phyloP scores from a whole-genome alignment of 1,284 basidiomycete species.

The Sporisorium sorghi region DNA sequence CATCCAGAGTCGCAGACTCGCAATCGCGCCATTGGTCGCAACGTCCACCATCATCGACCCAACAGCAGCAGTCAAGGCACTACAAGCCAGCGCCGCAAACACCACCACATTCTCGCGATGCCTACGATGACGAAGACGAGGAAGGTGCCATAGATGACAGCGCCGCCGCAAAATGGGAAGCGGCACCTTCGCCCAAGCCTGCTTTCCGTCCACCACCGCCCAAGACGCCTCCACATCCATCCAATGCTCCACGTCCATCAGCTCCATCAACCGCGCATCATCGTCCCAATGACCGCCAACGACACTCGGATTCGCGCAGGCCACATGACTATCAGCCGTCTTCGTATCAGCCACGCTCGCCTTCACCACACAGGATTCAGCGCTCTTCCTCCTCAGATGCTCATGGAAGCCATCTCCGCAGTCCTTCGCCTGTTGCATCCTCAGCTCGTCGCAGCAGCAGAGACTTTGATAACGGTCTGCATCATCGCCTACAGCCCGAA shows the following conservation, averaged over 20 bases:
- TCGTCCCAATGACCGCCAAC: conserved; percentile 14
- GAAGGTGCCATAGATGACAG: conserved; percentile 45
- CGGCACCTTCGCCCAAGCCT: background rate
- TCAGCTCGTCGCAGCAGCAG: conserved; percentile 9
- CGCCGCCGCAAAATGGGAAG: background rate
- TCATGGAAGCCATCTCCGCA: conserved; percentile 13
- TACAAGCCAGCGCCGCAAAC: background rate
- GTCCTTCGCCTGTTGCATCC: conserved; percentile 28
- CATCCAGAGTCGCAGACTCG: background rate
- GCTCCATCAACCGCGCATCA: too few species aligned
- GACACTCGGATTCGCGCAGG: background rate
- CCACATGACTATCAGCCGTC: conserved; percentile 1
- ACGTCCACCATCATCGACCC: conserved; percentile 2
- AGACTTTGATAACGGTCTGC: background rate
- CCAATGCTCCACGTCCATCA: conserved; percentile 2
- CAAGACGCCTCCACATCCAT: conserved; percentile 26
- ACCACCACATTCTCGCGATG: background rate
- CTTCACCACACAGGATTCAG: conserved; percentile 13
- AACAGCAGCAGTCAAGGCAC: background rate
- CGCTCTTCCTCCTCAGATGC: background rate
- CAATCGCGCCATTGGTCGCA: background rate
- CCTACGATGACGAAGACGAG: conserved; percentile 42
- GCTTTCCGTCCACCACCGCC: conserved; percentile 20
- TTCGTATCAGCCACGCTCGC: conserved; percentile 26
- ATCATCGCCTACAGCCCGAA: conserved; percentile 4